Conservation (phyloP, 1,284 basidiomycete genomes). For the Melampsora americana region DNA sequence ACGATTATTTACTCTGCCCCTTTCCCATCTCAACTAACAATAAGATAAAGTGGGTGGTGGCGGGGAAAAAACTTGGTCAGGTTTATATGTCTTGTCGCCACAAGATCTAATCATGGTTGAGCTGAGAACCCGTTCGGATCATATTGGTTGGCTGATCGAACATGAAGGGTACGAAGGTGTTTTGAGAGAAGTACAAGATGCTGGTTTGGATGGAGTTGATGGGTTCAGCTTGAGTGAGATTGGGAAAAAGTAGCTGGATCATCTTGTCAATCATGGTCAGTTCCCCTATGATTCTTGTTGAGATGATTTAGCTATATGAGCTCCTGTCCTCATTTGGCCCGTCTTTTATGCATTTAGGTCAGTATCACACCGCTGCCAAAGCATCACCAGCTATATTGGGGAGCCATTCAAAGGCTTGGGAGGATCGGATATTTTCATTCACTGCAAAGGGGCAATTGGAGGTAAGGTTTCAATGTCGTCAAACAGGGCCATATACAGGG, state of each 20-base stretch:
- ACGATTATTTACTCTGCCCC: constrained; percentile 72
- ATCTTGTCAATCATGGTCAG: constrained; percentile 35
- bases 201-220: constrained; percentile 54
- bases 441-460: constrained; percentile 76
- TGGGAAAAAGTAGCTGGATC: constrained; percentile 34
- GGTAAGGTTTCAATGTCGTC: constrained; percentile 56
- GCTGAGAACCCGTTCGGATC: constrained; percentile 81
- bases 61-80: constrained; percentile 41
- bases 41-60: constrained; percentile 10
- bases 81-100: constrained; percentile 79
- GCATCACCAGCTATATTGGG: constrained; percentile 84
- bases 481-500: not conserved
- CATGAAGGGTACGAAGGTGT: constrained; percentile 82
- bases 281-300: not conserved
- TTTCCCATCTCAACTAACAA: constrained; percentile 46
- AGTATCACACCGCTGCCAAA: constrained; percentile 76
- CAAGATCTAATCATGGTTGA: constrained; percentile 78
- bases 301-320: not conserved
- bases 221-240: constrained; percentile 51
- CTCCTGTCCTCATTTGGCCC: not conserved
- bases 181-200: constrained; percentile 71
- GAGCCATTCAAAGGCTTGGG: constrained; percentile 77
- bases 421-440: constrained; percentile 89
- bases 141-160: constrained; percentile 89
- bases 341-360: constrained; percentile 59